phyloP scores from a whole-genome alignment of 257 asterid genomes.

The Fraxinus pennsylvanica region DNA sequence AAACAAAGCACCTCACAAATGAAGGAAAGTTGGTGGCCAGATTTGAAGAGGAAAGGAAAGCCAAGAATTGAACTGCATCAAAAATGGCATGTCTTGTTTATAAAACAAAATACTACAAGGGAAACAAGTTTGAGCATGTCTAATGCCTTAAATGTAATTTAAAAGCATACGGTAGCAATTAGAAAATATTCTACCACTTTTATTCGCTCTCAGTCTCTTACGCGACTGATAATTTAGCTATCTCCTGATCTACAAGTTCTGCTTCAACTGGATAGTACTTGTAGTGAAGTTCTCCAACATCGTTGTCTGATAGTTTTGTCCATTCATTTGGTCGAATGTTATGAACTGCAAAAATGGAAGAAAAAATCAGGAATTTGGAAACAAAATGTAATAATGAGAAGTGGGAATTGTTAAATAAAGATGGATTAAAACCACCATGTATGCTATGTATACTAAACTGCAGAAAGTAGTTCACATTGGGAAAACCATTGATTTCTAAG shows the following conservation, averaged over 20 bases:
- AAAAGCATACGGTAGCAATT: slow-evolving; percentile 10
- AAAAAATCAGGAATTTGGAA: too few relatives aligned
- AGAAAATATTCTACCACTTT: slow-evolving; percentile 16
- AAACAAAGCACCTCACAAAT: not conserved
- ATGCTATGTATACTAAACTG: too few relatives aligned
- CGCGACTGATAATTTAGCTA: slow-evolving; percentile 57
- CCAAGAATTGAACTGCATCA: not conserved
- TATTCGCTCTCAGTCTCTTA: slow-evolving; percentile 26
- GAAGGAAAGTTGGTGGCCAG: slow-evolving; percentile 1
- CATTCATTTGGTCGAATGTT: too few relatives aligned
- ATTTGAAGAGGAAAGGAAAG: not conserved
- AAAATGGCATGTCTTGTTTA: too few relatives aligned
- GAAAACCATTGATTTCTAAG: too few relatives aligned
- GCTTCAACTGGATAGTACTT: slow-evolving; percentile 70
- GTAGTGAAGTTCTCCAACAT: slow-evolving; percentile 92
- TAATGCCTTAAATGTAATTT: not conserved
- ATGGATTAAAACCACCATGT: too few relatives aligned
- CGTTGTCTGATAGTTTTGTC: slow-evolving; percentile 74
- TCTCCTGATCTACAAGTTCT: slow-evolving; percentile 70
- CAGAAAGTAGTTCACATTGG: too few relatives aligned
- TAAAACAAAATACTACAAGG: slow-evolving; percentile 18
- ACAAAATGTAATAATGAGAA: too few relatives aligned
- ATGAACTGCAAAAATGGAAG: too few relatives aligned
- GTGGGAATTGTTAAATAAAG: too few relatives aligned
- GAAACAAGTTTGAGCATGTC: slow-evolving; percentile 1